Evolutionary conservation across 768 basidiomycete genomes (phyloP), one percentile per base, ranked within the genome.

Genomic region (Mycena galopus): DNA sequence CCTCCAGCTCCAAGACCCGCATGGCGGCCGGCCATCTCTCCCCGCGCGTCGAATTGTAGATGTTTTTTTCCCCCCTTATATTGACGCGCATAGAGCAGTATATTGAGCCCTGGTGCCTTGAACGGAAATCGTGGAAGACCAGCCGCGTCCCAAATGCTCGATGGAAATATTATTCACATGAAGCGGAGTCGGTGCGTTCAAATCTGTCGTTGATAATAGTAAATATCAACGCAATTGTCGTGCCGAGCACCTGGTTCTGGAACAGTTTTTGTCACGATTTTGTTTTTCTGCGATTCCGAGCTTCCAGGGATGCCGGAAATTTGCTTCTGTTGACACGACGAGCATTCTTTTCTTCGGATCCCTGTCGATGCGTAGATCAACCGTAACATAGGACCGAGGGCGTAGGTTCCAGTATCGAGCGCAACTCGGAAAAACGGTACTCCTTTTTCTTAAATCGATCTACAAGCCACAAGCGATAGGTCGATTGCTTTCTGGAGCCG

Each of bases 391-490:
- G 25, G 30, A 62, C 29, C 42, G 32, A 44, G 29, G 29, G 29
- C 60, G 19, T 62, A 59, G 29, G 44, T 17, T 62, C 60, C 42
- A 47, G 42, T 23, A 29, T 39, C 23, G 58, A 29, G 29, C 44
- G 42, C 42, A 62, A 32, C 42, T 62, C 39, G 59, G 37, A 60
- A 21, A 47, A 63, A 30, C 47, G 63, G 63, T 44, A 37, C 33
- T 64, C n/a, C 30, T 64, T 64, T 53, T 47, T 30, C 61, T 62
- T 32, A 62, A 62, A 30, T 62, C 17, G 42, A 62, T 62, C 27
- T 47, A 62, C 29, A 47, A 62, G 42, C 29, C 42, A 47, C 39
- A 62, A 47, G 39, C 29, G 42, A 62, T 62, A 50, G 61, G 29
- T 62, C 30, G 17, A 32, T 62, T 62, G 61, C 61, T 37, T 47